phyloP scores from a whole-genome alignment of 495 filamentous ascomycete species.

The Neurospora sp. region DNA sequence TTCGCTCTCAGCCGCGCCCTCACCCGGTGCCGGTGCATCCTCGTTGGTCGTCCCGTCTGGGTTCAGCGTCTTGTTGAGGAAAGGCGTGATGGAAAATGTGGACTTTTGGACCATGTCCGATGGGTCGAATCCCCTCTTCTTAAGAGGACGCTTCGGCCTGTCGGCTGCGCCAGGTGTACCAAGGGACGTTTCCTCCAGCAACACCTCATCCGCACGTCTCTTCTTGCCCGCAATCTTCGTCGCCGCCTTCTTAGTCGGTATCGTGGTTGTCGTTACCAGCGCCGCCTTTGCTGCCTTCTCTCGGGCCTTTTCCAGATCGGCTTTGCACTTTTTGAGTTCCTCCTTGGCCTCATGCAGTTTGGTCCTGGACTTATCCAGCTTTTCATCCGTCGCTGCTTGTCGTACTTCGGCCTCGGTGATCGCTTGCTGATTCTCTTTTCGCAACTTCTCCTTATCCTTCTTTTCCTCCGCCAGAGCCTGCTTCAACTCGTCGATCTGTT shows the following conservation, averaged over 20 bases:
- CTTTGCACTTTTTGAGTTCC: conserved; percentile 52
- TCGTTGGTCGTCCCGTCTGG: conserved; percentile 8
- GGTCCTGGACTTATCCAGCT: conserved; percentile 53
- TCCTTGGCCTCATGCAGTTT: conserved; percentile 60
- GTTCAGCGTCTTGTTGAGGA: conserved; percentile 67
- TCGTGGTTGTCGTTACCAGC: conserved; percentile 15
- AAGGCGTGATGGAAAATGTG: conserved; percentile 85
- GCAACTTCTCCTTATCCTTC: conserved; percentile 30
- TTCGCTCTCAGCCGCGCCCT: not conserved
- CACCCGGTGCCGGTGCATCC: not conserved
- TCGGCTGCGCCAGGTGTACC: conserved; percentile 29
- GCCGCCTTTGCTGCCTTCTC: conserved; percentile 13
- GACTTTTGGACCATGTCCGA: conserved; percentile 72
- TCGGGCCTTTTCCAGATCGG: conserved; percentile 32
- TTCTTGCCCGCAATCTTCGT: conserved; percentile 22
- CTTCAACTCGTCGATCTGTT: conserved; percentile 25
- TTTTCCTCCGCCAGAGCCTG: conserved; percentile 31
- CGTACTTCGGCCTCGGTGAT: conserved; percentile 42
- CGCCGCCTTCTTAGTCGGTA: conserved; percentile 27
- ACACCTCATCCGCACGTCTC: conserved; percentile 31
- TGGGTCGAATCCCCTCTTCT: conserved; percentile 43
- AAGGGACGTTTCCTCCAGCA: conserved; percentile 23
- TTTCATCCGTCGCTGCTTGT: conserved; percentile 51
- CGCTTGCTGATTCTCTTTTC: conserved; percentile 27
- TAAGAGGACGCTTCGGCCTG: conserved; percentile 27